phyloP scores from a whole-genome alignment of 495 filamentous ascomycete genomes.

The Jackrogersella minutella region DNA sequence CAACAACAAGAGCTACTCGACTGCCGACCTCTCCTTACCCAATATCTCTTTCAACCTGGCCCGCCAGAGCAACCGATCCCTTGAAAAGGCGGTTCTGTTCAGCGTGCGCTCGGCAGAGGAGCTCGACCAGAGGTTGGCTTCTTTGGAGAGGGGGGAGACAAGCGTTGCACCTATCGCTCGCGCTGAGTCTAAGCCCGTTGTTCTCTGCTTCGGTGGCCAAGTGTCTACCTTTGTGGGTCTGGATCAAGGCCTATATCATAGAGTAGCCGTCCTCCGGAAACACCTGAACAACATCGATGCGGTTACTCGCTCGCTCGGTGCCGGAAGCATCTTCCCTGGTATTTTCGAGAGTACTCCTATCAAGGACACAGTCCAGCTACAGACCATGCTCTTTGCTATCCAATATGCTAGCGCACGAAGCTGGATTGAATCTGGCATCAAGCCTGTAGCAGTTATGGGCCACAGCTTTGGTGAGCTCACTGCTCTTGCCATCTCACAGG shows the following conservation, averaged over 20 bases:
- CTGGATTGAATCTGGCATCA: conserved; percentile 58
- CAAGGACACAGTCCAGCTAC: conserved; percentile 54
- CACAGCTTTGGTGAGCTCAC: conserved; percentile 62
- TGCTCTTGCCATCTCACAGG: conserved; percentile 52
- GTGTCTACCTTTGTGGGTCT: conserved; percentile 55
- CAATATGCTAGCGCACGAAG: conserved; percentile 58
- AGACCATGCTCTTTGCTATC: conserved; percentile 54
- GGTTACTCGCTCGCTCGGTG: conserved; percentile 42
- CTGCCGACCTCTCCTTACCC: conserved; percentile 24
- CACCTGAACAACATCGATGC: conserved; percentile 55
- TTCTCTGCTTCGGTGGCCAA: conserved; percentile 66
- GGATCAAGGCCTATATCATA: conserved; percentile 48
- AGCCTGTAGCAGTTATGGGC: conserved; percentile 49
- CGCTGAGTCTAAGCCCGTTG: conserved; percentile 45
- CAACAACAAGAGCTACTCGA: conserved; percentile 21
- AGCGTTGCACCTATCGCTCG: conserved; percentile 1
- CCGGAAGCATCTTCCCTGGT: conserved; percentile 54
- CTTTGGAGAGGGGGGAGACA: conserved; percentile 20
- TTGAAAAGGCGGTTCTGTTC: conserved; percentile 46
- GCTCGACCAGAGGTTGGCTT: conserved; percentile 44
- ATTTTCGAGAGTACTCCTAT: conserved; percentile 56
- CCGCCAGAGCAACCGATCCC: conserved; percentile 47
- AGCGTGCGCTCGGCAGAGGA: conserved; percentile 44
- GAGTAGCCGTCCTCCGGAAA: conserved; percentile 45
- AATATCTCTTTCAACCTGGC: conserved; percentile 53